These are phyloP conservation scores for Marchantia polymorpha DNA, from an alignment of 225 moss, liverwort and hornwort species.

Conservation along the genomic window DNA sequence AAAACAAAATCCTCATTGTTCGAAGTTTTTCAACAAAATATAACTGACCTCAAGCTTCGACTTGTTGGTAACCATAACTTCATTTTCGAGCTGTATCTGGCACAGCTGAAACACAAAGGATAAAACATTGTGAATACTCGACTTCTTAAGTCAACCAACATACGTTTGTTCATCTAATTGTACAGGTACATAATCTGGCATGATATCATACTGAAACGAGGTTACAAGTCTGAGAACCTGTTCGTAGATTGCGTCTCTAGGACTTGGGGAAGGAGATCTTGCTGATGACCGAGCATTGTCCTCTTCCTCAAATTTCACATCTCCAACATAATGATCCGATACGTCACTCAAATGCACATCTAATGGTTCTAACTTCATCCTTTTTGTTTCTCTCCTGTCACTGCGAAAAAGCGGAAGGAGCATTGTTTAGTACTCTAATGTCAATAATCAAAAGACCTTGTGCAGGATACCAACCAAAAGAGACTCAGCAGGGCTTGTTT, in stretches of 20 bases:
- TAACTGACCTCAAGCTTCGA: conserved; percentile 45
- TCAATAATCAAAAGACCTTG: too few species aligned
- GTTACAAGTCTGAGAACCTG: conserved; percentile 43
- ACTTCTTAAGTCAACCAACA: too few species aligned
- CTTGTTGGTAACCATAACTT: conserved; percentile 43
- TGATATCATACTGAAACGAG: neutral
- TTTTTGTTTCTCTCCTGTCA: conserved; percentile 52
- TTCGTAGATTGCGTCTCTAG: conserved; percentile 46
- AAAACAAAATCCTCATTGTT: too few species aligned
- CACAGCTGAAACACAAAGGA: conserved; percentile 39
- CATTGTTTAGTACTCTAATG: neutral
- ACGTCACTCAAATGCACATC: conserved; percentile 68
- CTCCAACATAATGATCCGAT: conserved; percentile 47
- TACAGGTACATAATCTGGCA: neutral
- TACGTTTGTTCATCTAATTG: too few species aligned
- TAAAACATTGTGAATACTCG: neutral
- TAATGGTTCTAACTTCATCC: conserved; percentile 36
- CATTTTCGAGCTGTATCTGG: conserved; percentile 49
- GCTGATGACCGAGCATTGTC: conserved; percentile 42
- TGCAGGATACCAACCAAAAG: too few species aligned
- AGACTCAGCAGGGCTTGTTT: too few species aligned
- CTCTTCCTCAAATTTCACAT: conserved; percentile 33
- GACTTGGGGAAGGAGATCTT: conserved; percentile 44
- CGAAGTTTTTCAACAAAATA: too few species aligned
- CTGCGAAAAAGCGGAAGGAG: conserved; percentile 4